Evolutionary conservation across 768 basidiomycete genomes (phyloP), one percentile per base, ranked within the genome.

Genomic region (Guyanaporus albipodus): DNA sequence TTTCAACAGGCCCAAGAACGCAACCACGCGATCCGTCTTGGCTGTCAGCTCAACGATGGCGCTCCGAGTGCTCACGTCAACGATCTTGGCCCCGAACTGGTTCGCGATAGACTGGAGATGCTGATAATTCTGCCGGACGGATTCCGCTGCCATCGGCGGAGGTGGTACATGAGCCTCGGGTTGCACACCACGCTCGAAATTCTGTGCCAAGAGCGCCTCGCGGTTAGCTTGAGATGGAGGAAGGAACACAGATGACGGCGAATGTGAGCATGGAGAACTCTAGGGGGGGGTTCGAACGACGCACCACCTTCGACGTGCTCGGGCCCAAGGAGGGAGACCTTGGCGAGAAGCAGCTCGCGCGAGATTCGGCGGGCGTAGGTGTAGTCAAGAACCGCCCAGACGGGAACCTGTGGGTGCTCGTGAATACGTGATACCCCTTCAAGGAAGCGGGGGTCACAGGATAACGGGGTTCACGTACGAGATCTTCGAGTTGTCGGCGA

Each of bases 361-460:
- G 87, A 79, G 65, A 99, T 95, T 22, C 85, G 83, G 46, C 78
- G 82, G 19, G 93, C 98, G 51, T 94, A 79, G 18, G 95, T 97
- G 67, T 98, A 99, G 70, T 99, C 95, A 49, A 99, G 76, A 24
- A 99, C 96, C 23, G 95, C 96, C 96, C 96, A 99, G 4, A 99
- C 96, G 40, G 95, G 96, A 21, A 99, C 94, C 95, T 96, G 41
- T 7, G n/a, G n/a, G n/a, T n/a, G n/a, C n/a, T n/a, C n/a, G n/a
- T n/a, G n/a, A n/a, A n/a, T n/a, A n/a, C n/a, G n/a, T n/a, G 33
- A 17, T n/a, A n/a, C n/a, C n/a, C n/a, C n/a, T n/a, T n/a, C n/a
- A n/a, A n/a, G n/a, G n/a, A n/a, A n/a, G n/a, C n/a, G 18, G 7
- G 7, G 22, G 14, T n/a, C n/a, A 34, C 5, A 4, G 19, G 4